phyloP scores from a whole-genome alignment of 805 yeast species.

The Lipomyces starkeyi region DNA sequence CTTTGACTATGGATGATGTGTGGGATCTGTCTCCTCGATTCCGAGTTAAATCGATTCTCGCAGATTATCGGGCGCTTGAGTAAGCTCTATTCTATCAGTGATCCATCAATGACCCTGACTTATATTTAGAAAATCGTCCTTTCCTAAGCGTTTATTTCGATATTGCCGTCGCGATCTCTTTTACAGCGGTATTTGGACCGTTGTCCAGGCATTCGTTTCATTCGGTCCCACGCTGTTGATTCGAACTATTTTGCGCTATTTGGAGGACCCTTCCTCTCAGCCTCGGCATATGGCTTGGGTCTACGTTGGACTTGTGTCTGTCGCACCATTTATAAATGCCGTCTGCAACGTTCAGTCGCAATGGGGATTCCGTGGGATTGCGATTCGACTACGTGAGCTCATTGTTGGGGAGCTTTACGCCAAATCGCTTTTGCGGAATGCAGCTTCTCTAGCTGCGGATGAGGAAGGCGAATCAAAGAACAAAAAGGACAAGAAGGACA shows the following conservation, averaged over 20 bases:
- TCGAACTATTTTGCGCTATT: conserved; percentile 78
- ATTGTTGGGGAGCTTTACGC: conserved; percentile 89
- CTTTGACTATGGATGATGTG: conserved; percentile 66
- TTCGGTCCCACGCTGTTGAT: conserved; percentile 81
- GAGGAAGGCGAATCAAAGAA: conserved; percentile 14
- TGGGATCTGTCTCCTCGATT: conserved; percentile 75
- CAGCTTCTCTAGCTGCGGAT: conserved; percentile 10
- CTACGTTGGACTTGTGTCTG: conserved; percentile 74
- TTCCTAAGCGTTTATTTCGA: conserved; percentile 63
- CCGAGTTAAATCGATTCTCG: conserved; percentile 52
- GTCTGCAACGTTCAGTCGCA: conserved; percentile 75
- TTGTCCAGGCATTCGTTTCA: conserved; percentile 64
- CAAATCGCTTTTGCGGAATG: conserved; percentile 82
- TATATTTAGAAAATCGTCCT: conserved; percentile 40
- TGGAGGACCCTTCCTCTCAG: conserved; percentile 66
- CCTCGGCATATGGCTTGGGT: conserved; percentile 84
- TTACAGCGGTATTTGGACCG: conserved; percentile 76
- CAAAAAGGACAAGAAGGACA: conserved; percentile 5
- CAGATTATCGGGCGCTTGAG: conserved; percentile 55
- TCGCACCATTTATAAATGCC: conserved; percentile 63
- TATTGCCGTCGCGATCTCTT: conserved; percentile 67
- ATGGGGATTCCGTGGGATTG: conserved; percentile 87
- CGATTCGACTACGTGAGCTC: conserved; percentile 85
- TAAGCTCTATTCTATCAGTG: not conserved
- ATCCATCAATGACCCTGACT: not conserved